Evolutionary conservation across 164 flowering plant species (phyloP).

Genomic region (Magnolia changhungtana): DNA sequence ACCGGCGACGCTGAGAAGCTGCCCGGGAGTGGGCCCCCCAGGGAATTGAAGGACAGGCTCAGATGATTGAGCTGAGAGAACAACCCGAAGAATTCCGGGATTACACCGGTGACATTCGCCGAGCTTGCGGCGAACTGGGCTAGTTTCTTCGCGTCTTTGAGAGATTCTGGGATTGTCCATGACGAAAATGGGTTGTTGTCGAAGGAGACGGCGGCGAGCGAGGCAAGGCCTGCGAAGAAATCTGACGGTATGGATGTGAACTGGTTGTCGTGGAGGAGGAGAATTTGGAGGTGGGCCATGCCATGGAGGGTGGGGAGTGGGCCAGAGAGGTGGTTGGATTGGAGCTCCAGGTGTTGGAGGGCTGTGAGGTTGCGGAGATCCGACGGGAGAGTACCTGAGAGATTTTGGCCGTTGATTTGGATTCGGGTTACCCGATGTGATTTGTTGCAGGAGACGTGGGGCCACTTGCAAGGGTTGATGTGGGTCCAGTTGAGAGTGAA

Average conservation of each 20-base stretch:
- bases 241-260: slow-evolving; percentile 62
- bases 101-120: slow-evolving; percentile 54
- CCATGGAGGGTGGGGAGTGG: slow-evolving; percentile 70
- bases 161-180: slow-evolving; percentile 68
- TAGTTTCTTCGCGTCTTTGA: slow-evolving; percentile 44
- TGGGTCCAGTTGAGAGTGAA: slow-evolving; percentile 10
- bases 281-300: slow-evolving; percentile 46
- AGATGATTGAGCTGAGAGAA: slow-evolving; percentile 55
- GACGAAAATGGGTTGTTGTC: slow-evolving; percentile 51
- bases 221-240: slow-evolving; percentile 56
- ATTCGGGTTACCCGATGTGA: slow-evolving; percentile 55
- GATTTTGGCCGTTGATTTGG: slow-evolving; percentile 56
- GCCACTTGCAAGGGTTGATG: slow-evolving; percentile 74
- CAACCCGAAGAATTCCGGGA: slow-evolving; percentile 56
- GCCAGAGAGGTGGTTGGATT: slow-evolving; percentile 60
- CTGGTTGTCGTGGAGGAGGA: slow-evolving; percentile 55
- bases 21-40: slow-evolving; percentile 62
- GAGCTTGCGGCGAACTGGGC: slow-evolving; percentile 84
- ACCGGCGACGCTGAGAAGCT: slow-evolving; percentile 50
- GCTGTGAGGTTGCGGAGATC: slow-evolving; percentile 39
- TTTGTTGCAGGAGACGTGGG: slow-evolving; percentile 46
- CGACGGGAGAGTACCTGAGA: slow-evolving; percentile 63
- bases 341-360: slow-evolving; percentile 65
- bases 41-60: slow-evolving; percentile 59
- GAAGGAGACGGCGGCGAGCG: slow-evolving; percentile 30